A percentile compares a stretch with the other conserved stretches of the same genome.
Conservation (phyloP, 1,284 basidiomycete species). For the Marasmius sp. region DNA sequence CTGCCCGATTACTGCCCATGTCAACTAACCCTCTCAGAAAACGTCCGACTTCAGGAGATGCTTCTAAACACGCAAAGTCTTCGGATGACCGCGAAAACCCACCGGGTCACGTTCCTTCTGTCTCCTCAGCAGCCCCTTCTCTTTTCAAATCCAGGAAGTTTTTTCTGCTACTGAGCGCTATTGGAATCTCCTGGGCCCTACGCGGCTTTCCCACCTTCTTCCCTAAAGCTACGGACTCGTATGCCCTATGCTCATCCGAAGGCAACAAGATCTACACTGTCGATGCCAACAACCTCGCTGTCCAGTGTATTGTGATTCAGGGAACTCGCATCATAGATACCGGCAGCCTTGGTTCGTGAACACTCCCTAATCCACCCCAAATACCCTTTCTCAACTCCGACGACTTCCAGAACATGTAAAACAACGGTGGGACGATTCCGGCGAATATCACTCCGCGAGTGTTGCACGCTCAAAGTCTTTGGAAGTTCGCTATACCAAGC, state of each 20-base stretch:
- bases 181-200: neutral
- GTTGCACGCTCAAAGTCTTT: constrained; percentile 22
- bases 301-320: constrained; percentile 61
- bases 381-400: neutral
- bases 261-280: constrained; percentile 59
- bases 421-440: constrained; percentile 34
- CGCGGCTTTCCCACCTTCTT: neutral
- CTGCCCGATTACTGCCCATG: too few species aligned
- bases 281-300: constrained; percentile 45
- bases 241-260: constrained; percentile 60
- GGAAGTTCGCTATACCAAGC: constrained; percentile 48
- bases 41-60: constrained; percentile 8
- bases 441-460: neutral
- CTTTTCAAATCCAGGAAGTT: neutral
- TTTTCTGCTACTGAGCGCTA: neutral
- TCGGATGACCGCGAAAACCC: neutral
- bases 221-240: constrained; percentile 24
- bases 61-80: constrained; percentile 1
- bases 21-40: constrained; percentile 3
- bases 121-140: neutral
- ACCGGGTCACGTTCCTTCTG: neutral
- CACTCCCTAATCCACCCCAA: neutral
- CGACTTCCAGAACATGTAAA: constrained; percentile 41
- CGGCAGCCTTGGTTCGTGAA: constrained; percentile 54
- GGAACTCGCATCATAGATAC: constrained; percentile 48